phyloP scores from a whole-genome alignment of 208 protist species.

The Strigomonas oncopelti region DNA sequence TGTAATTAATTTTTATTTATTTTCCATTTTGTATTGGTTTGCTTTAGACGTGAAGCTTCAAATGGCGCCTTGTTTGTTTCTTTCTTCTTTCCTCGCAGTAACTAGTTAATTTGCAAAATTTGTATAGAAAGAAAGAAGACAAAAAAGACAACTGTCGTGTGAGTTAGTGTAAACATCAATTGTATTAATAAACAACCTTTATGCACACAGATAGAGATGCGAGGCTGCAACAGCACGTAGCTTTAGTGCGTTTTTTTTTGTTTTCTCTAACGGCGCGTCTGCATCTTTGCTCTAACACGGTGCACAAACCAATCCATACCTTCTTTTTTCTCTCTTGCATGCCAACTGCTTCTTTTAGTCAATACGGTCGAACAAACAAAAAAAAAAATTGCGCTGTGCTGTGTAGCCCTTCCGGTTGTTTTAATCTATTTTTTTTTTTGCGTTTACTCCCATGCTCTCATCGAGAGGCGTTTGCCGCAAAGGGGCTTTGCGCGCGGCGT shows the following conservation, averaged over 20 bases:
- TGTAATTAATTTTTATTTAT: constrained; percentile 4
- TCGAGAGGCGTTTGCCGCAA: not conserved
- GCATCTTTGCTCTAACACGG: not conserved
- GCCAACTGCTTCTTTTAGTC: not conserved
- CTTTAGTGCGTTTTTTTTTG: not conserved
- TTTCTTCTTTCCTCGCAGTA: too few species aligned
- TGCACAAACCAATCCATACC: not conserved
- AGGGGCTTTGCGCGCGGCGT: not conserved
- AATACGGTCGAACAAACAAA: not conserved
- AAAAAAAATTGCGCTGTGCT: too few species aligned
- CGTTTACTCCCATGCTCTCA: not conserved
- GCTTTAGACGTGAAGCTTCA: too few species aligned
- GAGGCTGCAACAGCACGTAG: not conserved
- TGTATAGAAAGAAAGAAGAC: not conserved
- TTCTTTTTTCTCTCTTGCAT: constrained; percentile 2
- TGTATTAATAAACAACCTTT: not conserved
- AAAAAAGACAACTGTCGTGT: not conserved
- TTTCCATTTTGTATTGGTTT: too few species aligned
- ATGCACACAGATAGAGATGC: too few species aligned
- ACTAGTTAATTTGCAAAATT: not conserved
- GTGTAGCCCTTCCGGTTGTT: constrained; percentile 3
- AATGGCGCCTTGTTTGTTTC: too few species aligned
- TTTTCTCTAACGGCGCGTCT: not conserved
- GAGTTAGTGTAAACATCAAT: not conserved
- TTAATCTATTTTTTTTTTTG: not conserved